A percentile compares a stretch with the other conserved stretches of the same genome.
These are phyloP conservation scores for Paracoccidioides lutzii DNA, from an alignment of 2,329 filamentous ascomycete genomes.

Conservation along the genomic window DNA sequence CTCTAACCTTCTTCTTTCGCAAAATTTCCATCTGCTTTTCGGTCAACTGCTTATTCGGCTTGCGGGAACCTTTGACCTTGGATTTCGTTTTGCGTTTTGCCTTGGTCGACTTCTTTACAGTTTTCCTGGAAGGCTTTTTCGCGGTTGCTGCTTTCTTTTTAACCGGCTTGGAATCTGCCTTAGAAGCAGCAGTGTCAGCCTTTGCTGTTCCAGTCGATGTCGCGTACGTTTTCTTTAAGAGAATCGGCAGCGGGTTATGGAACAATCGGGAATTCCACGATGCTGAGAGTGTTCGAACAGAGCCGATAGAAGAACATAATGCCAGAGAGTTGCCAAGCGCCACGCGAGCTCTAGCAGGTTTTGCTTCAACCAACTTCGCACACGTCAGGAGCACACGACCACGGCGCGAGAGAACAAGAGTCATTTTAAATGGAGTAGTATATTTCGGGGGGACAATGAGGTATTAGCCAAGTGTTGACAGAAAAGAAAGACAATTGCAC, in stretches of 20 bases:
- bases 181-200: constrained; percentile 7
- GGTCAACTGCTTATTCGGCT: constrained; percentile 20
- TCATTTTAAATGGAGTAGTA: constrained; percentile 16
- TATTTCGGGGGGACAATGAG: neutral
- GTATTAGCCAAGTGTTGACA: neutral
- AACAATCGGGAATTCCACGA: constrained; percentile 5
- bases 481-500: neutral
- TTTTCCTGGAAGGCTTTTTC: constrained; percentile 18
- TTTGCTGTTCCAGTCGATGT: constrained; percentile 17
- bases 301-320: neutral
- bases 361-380: neutral
- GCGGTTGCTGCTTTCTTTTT: constrained; percentile 10
- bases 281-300: neutral
- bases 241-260: constrained; percentile 11
- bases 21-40: constrained; percentile 18
- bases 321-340: neutral
- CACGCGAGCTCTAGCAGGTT: neutral
- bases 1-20: constrained; percentile 19
- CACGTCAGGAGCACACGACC: constrained; percentile 17
- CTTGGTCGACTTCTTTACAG: constrained; percentile 12
- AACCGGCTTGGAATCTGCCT: constrained; percentile 10
- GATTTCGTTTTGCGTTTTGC: constrained; percentile 7
- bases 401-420: constrained; percentile 20
- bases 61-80: constrained; percentile 15
- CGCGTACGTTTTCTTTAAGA: constrained; percentile 20